These are phyloP conservation scores for Saccharomycopsis amapae DNA, from an alignment of 805 yeast species.

Conservation along the genomic window DNA sequence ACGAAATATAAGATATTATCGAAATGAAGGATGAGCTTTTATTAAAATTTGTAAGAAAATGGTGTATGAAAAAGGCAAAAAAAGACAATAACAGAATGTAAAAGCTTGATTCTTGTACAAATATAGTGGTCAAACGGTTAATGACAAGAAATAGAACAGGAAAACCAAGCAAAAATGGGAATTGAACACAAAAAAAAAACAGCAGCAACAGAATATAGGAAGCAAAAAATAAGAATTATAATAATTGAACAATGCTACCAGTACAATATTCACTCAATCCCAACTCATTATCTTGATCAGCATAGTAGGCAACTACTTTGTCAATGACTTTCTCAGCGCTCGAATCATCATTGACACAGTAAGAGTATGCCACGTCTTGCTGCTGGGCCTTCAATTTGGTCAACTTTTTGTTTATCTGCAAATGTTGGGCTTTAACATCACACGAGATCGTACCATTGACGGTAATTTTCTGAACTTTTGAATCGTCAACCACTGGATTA, in stretches of 20 bases:
- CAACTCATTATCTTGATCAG: constrained; percentile 2
- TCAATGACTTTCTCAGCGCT: constrained; percentile 19
- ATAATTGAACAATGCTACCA: background rate
- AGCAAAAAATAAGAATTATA: too few relatives aligned
- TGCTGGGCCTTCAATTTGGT: constrained; percentile 1
- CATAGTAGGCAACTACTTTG: constrained; percentile 19
- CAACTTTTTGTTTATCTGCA: constrained; percentile 17
- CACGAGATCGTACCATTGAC: constrained; percentile 20
- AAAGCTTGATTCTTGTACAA: too few relatives aligned
- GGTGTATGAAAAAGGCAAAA: too few relatives aligned
- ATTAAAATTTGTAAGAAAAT: too few relatives aligned
- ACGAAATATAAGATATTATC: too few relatives aligned
- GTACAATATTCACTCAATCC: constrained; percentile 12
- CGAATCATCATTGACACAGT: constrained; percentile 16
- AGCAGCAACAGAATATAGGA: too few relatives aligned
- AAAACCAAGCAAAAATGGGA: too few relatives aligned
- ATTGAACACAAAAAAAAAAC: too few relatives aligned
- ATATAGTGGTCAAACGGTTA: too few relatives aligned
- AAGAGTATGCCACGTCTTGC: background rate
- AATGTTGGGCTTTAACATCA: constrained; percentile 19
- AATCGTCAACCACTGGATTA: constrained; percentile 1
- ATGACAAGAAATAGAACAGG: too few relatives aligned
- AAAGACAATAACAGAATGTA: too few relatives aligned
- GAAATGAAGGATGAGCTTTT: too few relatives aligned
- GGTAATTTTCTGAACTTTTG: constrained; percentile 13